Evolutionary conservation across 2,329 filamentous ascomycete species (phyloP), one percentile per base, ranked within the genome.

Genomic region (Hypoxylon sp.): DNA sequence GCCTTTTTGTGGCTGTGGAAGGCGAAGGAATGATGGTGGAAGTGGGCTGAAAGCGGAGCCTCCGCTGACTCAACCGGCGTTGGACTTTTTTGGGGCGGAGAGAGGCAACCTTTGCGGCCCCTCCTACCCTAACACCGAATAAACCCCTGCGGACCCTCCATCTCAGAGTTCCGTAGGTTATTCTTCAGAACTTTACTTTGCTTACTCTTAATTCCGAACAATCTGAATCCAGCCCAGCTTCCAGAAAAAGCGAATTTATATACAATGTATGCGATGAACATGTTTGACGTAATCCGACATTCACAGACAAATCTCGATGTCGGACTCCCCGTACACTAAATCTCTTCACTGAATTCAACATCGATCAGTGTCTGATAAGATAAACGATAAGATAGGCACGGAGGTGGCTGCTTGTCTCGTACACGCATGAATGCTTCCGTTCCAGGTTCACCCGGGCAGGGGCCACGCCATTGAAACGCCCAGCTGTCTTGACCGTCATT

Each of bases 41-140:
- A 60, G 71, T 72, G 71, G 70, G 69, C 68, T 72, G 69, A 71
- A 71, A 70, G 68, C 69, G 72, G 72, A 70, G 67, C 69, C 67
- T 22, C 53, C 55, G 71, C 73, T 76, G 74, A 76, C 60, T 76
- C 74, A 75, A 72, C 70, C 74, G 74, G 74, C 22, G 46, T 36
- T 33, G 30, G n/a, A n/a, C n/a, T n/a, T 42, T 58, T 32, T 12
- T 24, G 36, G 68, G 65, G 52, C 18, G 64, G 54, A 55, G 30
- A 63, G 54, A 55, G 30, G 38, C 51, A 54, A 28, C 16, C 45
- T 38, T 36, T 44, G 48, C 60, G 54, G 54, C 49, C 24, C 24
- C 42, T 24, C 11, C 16, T 54, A 26, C 38, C 45, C 38, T 59
- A 59, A 59, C 55, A 36, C 55, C 55, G 55, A 59, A 42, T 20